Evolutionary conservation across 73 alveolate species (phyloP).

Genomic region (Stentor roeselii): DNA sequence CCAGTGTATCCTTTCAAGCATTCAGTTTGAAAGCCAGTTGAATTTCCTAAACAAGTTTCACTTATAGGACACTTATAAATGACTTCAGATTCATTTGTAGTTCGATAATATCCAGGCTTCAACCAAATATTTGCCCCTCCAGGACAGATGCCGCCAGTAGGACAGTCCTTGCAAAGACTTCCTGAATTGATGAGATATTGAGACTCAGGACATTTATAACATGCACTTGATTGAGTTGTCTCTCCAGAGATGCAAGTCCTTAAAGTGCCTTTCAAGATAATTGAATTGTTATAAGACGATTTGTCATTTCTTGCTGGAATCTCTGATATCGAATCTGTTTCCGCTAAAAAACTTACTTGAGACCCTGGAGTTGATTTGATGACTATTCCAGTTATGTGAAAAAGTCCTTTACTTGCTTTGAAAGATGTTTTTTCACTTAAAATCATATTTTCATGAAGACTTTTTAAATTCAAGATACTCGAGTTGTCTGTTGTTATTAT

Average conservation of each 20-base stretch:
- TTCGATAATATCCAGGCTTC: conserved; percentile 45
- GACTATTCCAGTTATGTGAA: no score
- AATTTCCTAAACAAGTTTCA: conserved; percentile 42
- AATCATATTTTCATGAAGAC: no score
- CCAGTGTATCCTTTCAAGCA: conserved; percentile 51
- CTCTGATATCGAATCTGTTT: no score
- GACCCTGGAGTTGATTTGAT: no score
- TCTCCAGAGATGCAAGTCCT: conserved; percentile 61
- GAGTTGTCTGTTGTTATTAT: not conserved
- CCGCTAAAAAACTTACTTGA: no score
- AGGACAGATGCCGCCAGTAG: conserved; percentile 37
- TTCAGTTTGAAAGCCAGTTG: no score
- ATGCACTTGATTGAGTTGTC: conserved; percentile 39
- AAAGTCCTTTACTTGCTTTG: no score
- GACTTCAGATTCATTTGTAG: not conserved
- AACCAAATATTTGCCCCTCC: conserved; percentile 48
- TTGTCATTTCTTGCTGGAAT: no score
- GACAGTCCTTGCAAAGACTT: conserved; percentile 35
- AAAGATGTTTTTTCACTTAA: no score
- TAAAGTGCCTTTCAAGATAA: no score
- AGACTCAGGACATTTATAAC: not conserved
- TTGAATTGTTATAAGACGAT: no score
- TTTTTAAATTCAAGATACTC: no score
- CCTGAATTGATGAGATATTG: not conserved
- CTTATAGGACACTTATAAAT: conserved; percentile 33